Conservation (phyloP, 2,329 filamentous ascomycete species). For the Fusarium torulosum region DNA sequence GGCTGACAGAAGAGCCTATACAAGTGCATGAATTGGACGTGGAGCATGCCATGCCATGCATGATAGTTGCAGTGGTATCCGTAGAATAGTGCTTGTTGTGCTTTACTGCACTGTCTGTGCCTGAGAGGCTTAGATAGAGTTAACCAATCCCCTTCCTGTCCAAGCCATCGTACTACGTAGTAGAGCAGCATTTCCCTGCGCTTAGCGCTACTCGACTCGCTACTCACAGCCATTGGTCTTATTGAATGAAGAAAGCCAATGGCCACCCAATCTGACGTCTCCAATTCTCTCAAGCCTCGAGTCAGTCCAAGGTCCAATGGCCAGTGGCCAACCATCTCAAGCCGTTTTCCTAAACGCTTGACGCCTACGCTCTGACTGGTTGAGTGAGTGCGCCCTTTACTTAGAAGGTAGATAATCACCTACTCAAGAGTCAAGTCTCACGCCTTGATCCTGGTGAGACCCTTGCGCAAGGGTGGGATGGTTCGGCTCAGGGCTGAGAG, state of each 20-base stretch:
- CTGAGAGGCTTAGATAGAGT: conserved; percentile 31
- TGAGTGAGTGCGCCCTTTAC: neutral
- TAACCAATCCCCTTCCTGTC: conserved; percentile 22
- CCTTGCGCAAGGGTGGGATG: conserved; percentile 22
- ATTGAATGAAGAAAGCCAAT: conserved; percentile 21
- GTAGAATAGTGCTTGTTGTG: neutral
- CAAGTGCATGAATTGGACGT: conserved; percentile 19
- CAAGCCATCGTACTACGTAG: conserved; percentile 6
- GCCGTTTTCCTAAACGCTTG: conserved; percentile 22
- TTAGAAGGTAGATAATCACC: no score
- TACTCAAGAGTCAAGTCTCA: neutral
- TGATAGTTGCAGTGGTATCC: conserved; percentile 1
- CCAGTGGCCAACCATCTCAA: conserved; percentile 8
- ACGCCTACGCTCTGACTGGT: conserved; percentile 31
- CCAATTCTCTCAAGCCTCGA: conserved; percentile 6
- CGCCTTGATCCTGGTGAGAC: conserved; percentile 25
- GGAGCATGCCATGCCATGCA: conserved; percentile 12
- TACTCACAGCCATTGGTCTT: neutral
- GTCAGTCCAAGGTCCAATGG: conserved; percentile 33
- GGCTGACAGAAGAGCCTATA: conserved; percentile 17
- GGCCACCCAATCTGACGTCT: conserved; percentile 32
- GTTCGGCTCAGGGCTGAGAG: conserved; percentile 18
- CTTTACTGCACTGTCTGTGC: neutral
- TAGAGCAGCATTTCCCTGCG: conserved; percentile 9
- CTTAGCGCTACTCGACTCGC: conserved; percentile 29